phyloP scores from a whole-genome alignment of 805 yeast species.

The Hanseniaspora jakobsenii region DNA sequence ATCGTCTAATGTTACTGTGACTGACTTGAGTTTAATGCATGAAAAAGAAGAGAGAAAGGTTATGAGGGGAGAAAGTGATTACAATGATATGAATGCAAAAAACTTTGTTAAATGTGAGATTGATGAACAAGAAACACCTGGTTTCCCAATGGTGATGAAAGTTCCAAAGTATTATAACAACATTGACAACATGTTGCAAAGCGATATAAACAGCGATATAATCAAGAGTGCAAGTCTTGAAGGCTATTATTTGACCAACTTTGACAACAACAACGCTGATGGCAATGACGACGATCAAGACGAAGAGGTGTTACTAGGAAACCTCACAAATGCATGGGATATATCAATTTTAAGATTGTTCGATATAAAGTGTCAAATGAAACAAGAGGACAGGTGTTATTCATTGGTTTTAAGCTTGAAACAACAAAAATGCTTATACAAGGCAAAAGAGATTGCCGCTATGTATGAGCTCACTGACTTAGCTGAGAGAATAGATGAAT shows the following conservation, averaged over 20 bases:
- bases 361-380: slow-evolving; percentile 59
- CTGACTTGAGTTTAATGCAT: neutral
- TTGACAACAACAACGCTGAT: too few relatives aligned
- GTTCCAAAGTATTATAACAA: slow-evolving; percentile 6
- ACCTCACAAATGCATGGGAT: slow-evolving; percentile 52
- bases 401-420: slow-evolving; percentile 57
- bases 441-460: slow-evolving; percentile 76
- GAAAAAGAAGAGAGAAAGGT: neutral
- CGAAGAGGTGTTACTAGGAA: slow-evolving; percentile 41
- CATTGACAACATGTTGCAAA: slow-evolving; percentile 4
- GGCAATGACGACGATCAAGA: slow-evolving; percentile 20
- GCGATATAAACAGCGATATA: neutral
- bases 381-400: slow-evolving; percentile 52
- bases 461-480: slow-evolving; percentile 45
- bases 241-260: neutral
- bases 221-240: neutral
- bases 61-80: neutral
- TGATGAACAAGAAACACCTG: neutral
- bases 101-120: slow-evolving; percentile 6
- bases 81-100: neutral
- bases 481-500: slow-evolving; percentile 42
- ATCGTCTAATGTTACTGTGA: slow-evolving; percentile 1
- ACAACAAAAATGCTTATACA: slow-evolving; percentile 67
- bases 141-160: neutral
- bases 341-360: slow-evolving; percentile 65